phyloP scores from a whole-genome alignment of 306 rosid species.

The Vigna hirtella region DNA sequence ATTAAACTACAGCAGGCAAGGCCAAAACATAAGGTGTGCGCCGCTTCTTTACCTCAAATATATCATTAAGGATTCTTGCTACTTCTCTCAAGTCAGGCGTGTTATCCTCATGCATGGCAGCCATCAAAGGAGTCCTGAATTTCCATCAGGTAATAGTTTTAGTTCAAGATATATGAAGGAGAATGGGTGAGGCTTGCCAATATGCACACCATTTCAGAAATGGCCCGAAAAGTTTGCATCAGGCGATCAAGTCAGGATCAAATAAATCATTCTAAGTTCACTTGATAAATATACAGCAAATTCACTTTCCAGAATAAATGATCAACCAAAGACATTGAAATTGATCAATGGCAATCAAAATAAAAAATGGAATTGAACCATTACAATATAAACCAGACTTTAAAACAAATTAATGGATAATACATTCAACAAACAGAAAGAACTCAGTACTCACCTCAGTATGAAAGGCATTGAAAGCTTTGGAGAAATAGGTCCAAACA shows the following conservation, averaged over 20 bases:
- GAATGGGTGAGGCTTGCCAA: not conserved
- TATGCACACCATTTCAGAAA: not conserved
- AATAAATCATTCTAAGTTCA: not conserved
- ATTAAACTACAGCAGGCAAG: conserved; percentile 14
- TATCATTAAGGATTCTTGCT: conserved; percentile 62
- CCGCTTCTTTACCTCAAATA: conserved; percentile 64
- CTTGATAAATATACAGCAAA: conserved; percentile 19
- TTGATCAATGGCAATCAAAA: not conserved
- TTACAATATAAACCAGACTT: not conserved
- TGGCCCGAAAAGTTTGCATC: not conserved
- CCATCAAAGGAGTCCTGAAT: conserved; percentile 81
- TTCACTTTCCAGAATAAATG: not conserved
- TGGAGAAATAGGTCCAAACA: conserved; percentile 70
- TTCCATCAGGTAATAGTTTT: conserved; percentile 26
- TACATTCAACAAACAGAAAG: conserved; percentile 7
- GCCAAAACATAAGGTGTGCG: not conserved
- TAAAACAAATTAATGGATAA: not conserved
- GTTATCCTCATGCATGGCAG: conserved; percentile 89
- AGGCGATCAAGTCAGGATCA: not conserved
- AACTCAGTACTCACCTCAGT: conserved; percentile 61
- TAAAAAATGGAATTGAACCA: not conserved
- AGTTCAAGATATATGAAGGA: conserved; percentile 9
- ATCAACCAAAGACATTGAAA: not conserved
- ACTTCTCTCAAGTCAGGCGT: conserved; percentile 78
- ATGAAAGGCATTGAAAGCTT: conserved; percentile 67